These are phyloP conservation scores for Orobanche coerulescens DNA, from an alignment of 257 asterid genomes.

Conservation along the genomic window DNA sequence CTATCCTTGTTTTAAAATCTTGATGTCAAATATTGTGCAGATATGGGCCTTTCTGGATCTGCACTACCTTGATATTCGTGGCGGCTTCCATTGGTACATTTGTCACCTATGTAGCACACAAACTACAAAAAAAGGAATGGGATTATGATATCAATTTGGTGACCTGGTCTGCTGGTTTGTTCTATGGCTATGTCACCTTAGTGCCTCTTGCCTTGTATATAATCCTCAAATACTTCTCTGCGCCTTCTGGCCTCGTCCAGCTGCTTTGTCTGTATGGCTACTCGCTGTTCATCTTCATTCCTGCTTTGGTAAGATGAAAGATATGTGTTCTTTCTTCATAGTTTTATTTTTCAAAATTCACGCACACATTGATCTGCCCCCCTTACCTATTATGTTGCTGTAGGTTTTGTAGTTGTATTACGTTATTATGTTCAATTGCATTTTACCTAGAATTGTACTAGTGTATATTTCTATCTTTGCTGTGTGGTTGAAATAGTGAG, in stretches of 20 bases:
- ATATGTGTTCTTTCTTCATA: background rate
- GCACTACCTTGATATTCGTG: constrained; percentile 91
- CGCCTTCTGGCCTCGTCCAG: constrained; percentile 81
- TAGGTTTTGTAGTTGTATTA: background rate
- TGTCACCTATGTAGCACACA: constrained; percentile 83
- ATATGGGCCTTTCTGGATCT: constrained; percentile 99
- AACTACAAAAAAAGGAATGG: constrained; percentile 76
- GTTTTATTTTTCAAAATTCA: constrained; percentile 3
- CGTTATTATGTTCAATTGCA: background rate
- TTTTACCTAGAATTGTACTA: background rate
- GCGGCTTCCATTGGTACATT: constrained; percentile 97
- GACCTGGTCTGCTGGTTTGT: constrained; percentile 95
- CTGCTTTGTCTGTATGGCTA: constrained; percentile 93
- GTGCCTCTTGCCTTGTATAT: constrained; percentile 76
- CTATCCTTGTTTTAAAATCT: constrained; percentile 14
- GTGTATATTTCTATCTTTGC: background rate
- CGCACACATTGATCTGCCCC: background rate
- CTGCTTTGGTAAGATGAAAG: constrained; percentile 74
- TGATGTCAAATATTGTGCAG: constrained; percentile 29
- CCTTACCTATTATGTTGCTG: constrained; percentile 1
- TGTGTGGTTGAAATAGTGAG: background rate
- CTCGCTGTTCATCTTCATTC: constrained; percentile 89
- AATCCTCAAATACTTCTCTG: constrained; percentile 94
- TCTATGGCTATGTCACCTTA: constrained; percentile 80
- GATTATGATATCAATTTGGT: constrained; percentile 75